Evolutionary conservation across 768 basidiomycete species (phyloP), one percentile per base, ranked within the genome.

Genomic region (Lactifluus rugatus): DNA sequence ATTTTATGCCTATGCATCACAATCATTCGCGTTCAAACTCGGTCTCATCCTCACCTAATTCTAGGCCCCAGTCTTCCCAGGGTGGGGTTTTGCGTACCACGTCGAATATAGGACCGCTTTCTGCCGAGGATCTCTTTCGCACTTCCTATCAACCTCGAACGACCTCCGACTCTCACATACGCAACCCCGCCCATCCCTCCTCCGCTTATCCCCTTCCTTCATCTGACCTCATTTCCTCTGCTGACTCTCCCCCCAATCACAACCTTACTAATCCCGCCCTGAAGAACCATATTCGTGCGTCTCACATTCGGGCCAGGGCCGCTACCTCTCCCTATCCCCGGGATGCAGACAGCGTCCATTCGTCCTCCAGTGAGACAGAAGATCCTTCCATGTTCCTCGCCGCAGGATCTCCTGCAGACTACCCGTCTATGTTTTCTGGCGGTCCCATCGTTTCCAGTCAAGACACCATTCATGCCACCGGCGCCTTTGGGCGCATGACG

Each of bases 331-430:
- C 89, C 46, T 93, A 93, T 71, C 86, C 88, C 54, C 83, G 89
- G 61, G 89, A 91, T 67, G 81, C 85, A 13, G 87, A 90, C 75
- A 86, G 84, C 68, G 86, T 90, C 62, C 87, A 91, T 66, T 90
- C 89, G 11, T 90, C 88, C 44, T 89, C 87, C 54, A 86, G 84
- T 72, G 90, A 92, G 74, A 84, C 89, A n/a, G 90, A 93, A 65
- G 89, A 92, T 69, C 78, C 90, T 62, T 77, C 86, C 64, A 83
- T 89, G 83, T 90, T 81, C 72, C 78, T 89, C 56, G 73, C 75
- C 46, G 75, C 76, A 57, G 66, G 75, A 10, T 66, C 77, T 23
- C 71, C 78, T 52, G 86, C 80, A 55, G 84, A 88, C 56, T 89
- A 89, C 69, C 76, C 82, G 67, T 68, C 76, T 64, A 84, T 90